Evolutionary conservation across 2,329 filamentous ascomycete genomes (phyloP).

Genomic region (Sphaerulina populicola): DNA sequence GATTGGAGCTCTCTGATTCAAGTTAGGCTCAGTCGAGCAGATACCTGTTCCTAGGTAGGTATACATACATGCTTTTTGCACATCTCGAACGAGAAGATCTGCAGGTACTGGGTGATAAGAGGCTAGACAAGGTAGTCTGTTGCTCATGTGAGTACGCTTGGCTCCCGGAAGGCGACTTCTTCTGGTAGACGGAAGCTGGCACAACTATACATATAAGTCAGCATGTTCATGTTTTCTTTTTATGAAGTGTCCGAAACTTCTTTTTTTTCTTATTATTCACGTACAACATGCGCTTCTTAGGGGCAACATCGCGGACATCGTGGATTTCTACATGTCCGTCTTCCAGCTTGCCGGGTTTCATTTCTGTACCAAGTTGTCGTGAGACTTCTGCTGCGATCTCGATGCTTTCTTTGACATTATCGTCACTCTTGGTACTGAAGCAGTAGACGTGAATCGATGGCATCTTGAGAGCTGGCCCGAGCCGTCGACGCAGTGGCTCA

Average conservation of each 20-base stretch:
- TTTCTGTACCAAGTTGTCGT: conserved; percentile 50
- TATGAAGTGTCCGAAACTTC: too few species aligned
- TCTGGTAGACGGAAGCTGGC: conserved; percentile 78
- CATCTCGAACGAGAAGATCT: too few species aligned
- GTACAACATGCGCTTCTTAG: conserved; percentile 83
- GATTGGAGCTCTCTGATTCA: too few species aligned
- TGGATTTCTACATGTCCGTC: conserved; percentile 51
- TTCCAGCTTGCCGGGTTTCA: conserved; percentile 45
- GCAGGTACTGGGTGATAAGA: too few species aligned
- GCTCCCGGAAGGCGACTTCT: conserved; percentile 55
- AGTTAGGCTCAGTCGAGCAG: too few species aligned
- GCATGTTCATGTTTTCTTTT: neutral
- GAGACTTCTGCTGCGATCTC: conserved; percentile 61
- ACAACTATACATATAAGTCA: conserved; percentile 41
- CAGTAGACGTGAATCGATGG: conserved; percentile 91
- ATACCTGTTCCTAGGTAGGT: too few species aligned
- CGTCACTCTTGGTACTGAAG: conserved; percentile 74
- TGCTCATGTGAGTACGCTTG: neutral
- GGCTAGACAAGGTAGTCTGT: too few species aligned
- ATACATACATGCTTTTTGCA: too few species aligned
- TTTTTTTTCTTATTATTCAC: neutral
- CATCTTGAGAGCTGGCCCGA: conserved; percentile 40
- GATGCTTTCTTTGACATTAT: conserved; percentile 53
- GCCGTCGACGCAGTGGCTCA: conserved; percentile 18
- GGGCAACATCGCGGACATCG: conserved; percentile 77